These are phyloP conservation scores for Ensete ventricosum DNA, from an alignment of 176 grass and related monocot species.

Conservation along the genomic window DNA sequence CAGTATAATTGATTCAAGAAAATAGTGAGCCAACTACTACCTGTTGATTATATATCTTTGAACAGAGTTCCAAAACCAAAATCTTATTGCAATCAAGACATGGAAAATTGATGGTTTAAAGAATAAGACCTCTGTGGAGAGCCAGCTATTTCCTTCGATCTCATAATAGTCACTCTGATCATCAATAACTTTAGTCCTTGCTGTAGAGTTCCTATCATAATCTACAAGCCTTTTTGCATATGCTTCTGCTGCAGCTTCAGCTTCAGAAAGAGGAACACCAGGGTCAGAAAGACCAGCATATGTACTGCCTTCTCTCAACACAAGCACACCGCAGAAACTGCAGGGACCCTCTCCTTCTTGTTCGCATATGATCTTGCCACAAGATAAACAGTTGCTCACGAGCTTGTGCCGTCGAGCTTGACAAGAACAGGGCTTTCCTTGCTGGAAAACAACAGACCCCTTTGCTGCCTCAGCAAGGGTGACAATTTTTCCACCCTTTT, in stretches of 20 bases:
- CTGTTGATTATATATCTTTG: not conserved
- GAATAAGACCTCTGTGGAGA: conserved; percentile 62
- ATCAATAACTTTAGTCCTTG: conserved; percentile 96
- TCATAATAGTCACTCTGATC: conserved; percentile 98
- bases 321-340: conserved; percentile 86
- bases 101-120: conserved; percentile 15
- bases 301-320: conserved; percentile 86
- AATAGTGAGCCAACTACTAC: not conserved
- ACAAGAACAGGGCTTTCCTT: conserved; percentile 90
- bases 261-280: conserved; percentile 58
- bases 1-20: not conserved
- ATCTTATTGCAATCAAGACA: conserved; percentile 1
- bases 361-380: conserved; percentile 96
- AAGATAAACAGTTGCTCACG: conserved; percentile 95
- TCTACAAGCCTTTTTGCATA: conserved; percentile 95
- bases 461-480: conserved; percentile 81
- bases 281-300: conserved; percentile 91
- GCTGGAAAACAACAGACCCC: conserved; percentile 84
- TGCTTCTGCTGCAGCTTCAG: conserved; percentile 71
- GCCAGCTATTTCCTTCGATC: conserved; percentile 99
- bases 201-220: conserved; percentile 82
- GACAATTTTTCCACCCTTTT: conserved; percentile 63
- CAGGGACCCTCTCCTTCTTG: conserved; percentile 97
- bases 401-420: conserved; percentile 85
- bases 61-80: not conserved